These are phyloP conservation scores for Cercophora scortea DNA, from an alignment of 495 filamentous ascomycete species.

Conservation along the genomic window DNA sequence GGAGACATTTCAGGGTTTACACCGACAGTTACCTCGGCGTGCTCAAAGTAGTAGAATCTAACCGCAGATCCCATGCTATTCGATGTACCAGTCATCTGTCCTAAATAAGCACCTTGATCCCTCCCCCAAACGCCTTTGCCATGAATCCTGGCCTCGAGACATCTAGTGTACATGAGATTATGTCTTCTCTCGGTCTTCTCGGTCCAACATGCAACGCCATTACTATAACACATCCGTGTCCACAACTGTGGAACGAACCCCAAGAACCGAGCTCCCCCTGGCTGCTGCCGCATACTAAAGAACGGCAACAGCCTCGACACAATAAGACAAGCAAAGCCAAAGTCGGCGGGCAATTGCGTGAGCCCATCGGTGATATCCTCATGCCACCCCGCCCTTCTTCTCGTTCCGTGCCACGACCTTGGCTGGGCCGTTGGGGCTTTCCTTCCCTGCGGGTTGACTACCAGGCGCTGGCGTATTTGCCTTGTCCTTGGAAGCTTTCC, in stretches of 20 bases:
- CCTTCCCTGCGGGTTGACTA: constrained; percentile 3
- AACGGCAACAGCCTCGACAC: too few relatives aligned
- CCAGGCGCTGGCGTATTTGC: neutral
- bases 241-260: too few relatives aligned
- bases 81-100: constrained; percentile 3
- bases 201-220: constrained; percentile 1
- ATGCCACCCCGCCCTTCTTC: constrained; percentile 6
- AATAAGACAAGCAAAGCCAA: too few relatives aligned
- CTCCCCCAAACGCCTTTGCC: constrained; percentile 14
- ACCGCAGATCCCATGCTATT: neutral
- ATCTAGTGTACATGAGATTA: constrained; percentile 10
- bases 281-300: too few relatives aligned
- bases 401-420: constrained; percentile 1
- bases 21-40: neutral
- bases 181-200: constrained; percentile 10
- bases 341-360: too few relatives aligned
- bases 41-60: too few relatives aligned
- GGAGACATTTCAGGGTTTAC: too few relatives aligned
- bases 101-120: neutral
- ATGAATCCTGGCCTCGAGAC: constrained; percentile 9
- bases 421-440: neutral
- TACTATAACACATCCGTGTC: neutral
- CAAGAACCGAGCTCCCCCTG: too few relatives aligned
- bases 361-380: neutral
- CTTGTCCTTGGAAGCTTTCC: constrained; percentile 7